Conservation (phyloP, 2,329 filamentous ascomycete species). For the Cordyceps cateniannulata region DNA sequence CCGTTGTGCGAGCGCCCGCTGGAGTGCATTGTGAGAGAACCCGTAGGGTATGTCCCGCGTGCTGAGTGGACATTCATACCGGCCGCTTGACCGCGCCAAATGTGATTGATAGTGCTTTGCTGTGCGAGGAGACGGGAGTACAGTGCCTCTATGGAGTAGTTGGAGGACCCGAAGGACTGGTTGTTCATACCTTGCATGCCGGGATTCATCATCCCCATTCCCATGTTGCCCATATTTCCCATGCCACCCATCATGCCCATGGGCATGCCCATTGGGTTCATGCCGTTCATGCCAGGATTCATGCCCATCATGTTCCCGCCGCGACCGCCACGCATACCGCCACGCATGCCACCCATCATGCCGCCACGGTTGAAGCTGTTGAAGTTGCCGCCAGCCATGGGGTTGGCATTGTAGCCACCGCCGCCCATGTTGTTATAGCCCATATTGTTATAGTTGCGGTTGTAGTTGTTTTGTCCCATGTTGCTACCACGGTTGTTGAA, state of each 20-base stretch:
- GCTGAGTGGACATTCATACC: background rate
- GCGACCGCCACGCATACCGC: slow-evolving; percentile 45
- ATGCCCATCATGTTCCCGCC: slow-evolving; percentile 41
- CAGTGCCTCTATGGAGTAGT: slow-evolving; percentile 34
- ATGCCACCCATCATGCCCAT: slow-evolving; percentile 46
- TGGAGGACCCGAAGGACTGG: slow-evolving; percentile 25
- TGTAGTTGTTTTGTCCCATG: slow-evolving; percentile 41
- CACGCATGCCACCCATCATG: slow-evolving; percentile 42
- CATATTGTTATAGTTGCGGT: slow-evolving; percentile 37
- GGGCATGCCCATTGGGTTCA: slow-evolving; percentile 29
- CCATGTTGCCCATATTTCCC: slow-evolving; percentile 34
- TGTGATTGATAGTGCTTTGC: background rate
- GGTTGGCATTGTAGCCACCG: slow-evolving; percentile 37
- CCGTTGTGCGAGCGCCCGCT: background rate
- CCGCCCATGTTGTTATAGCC: slow-evolving; percentile 39
- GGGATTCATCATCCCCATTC: slow-evolving; percentile 24
- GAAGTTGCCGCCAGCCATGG: slow-evolving; percentile 46
- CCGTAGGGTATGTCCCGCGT: background rate
- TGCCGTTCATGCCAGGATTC: slow-evolving; percentile 31
- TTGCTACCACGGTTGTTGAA: slow-evolving; percentile 41
- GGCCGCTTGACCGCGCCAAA: background rate
- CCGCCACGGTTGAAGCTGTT: slow-evolving; percentile 44
- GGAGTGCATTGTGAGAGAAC: background rate
- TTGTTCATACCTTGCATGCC: slow-evolving; percentile 30
- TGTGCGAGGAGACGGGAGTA: slow-evolving; percentile 7